A percentile compares a stretch with the other conserved stretches of the same genome.
Conservation (phyloP, 2,329 filamentous ascomycete genomes). For the Calonectria hongkongensis region DNA sequence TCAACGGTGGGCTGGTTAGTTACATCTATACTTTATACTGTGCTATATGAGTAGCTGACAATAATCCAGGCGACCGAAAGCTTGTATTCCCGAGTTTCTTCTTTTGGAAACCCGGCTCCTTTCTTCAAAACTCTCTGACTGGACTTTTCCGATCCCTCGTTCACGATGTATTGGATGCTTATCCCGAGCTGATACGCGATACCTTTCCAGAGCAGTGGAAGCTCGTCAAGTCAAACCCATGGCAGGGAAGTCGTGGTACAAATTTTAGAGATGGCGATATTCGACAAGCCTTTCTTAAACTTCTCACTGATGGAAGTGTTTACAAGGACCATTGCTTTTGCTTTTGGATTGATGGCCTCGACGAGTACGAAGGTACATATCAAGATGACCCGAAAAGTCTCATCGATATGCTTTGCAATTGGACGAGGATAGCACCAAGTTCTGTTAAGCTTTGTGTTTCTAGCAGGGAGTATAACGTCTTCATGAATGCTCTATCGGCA, state of each 20-base stretch:
- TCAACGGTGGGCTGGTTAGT: slow-evolving; percentile 2
- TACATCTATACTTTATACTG: neutral
- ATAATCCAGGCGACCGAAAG: neutral
- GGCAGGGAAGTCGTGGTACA: neutral
- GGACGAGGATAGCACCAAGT: neutral
- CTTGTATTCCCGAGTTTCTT: slow-evolving; percentile 3
- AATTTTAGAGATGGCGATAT: neutral
- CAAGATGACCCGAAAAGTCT: neutral
- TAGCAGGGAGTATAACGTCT: slow-evolving; percentile 1
- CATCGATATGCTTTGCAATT: slow-evolving; percentile 12
- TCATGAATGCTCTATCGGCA: slow-evolving; percentile 2
- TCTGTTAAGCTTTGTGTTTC: slow-evolving; percentile 5
- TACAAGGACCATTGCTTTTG: slow-evolving; percentile 1
- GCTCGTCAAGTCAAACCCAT: neutral
- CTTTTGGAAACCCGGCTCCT: neutral
- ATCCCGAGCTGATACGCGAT: neutral
- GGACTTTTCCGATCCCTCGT: neutral
- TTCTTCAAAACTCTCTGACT: slow-evolving; percentile 1
- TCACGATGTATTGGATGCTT: neutral
- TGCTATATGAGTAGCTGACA: neutral
- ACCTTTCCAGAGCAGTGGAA: neutral
- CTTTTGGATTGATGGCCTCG: slow-evolving; percentile 12
- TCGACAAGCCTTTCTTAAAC: neutral
- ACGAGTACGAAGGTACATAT: slow-evolving; percentile 15
- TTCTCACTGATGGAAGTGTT: neutral